phyloP scores from a whole-genome alignment of 1,139 yeast genomes.

The Casaregolazyma suthepensis region DNA sequence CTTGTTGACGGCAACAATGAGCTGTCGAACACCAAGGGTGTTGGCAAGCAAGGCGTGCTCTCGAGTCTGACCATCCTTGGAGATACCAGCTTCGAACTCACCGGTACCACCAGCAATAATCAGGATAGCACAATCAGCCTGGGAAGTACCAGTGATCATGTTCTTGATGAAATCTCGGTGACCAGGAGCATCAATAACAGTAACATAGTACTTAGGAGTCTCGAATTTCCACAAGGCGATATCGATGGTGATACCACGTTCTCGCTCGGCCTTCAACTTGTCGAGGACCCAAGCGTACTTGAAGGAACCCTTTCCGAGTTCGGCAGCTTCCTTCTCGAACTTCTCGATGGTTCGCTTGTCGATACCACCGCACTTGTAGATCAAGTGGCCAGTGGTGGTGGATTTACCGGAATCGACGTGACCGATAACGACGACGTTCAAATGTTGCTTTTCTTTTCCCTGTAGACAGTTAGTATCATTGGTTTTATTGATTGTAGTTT shows the following conservation, averaged over 20 bases:
- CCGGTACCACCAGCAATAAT: constrained; percentile 90
- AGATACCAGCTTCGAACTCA: constrained; percentile 95
- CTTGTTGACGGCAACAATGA: constrained; percentile 89
- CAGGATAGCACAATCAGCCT: constrained; percentile 88
- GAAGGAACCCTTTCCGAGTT: constrained; percentile 97
- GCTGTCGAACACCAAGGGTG: constrained; percentile 86
- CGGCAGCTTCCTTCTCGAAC: constrained; percentile 98
- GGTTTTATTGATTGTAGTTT: background rate
- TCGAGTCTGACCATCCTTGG: constrained; percentile 91
- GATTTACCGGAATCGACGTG: constrained; percentile 99
- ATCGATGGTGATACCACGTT: constrained; percentile 95
- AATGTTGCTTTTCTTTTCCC: constrained; percentile 96
- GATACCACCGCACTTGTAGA: constrained; percentile 89
- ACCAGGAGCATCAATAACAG: constrained; percentile 94
- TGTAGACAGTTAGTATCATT: constrained; percentile 9
- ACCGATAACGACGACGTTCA: constrained; percentile 99
- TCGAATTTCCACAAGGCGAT: constrained; percentile 95
- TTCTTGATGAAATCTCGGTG: constrained; percentile 96
- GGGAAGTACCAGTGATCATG: constrained; percentile 93
- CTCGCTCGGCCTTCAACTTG: constrained; percentile 94
- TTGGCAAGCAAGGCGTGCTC: constrained; percentile 87
- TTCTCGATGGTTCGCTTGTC: constrained; percentile 98
- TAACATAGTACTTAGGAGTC: constrained; percentile 89
- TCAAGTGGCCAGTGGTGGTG: constrained; percentile 98
- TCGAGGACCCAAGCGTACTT: constrained; percentile 98